Evolutionary conservation across 192 early-diverging fungal species (phyloP).

Genomic region (Backusella psychrophila): DNA sequence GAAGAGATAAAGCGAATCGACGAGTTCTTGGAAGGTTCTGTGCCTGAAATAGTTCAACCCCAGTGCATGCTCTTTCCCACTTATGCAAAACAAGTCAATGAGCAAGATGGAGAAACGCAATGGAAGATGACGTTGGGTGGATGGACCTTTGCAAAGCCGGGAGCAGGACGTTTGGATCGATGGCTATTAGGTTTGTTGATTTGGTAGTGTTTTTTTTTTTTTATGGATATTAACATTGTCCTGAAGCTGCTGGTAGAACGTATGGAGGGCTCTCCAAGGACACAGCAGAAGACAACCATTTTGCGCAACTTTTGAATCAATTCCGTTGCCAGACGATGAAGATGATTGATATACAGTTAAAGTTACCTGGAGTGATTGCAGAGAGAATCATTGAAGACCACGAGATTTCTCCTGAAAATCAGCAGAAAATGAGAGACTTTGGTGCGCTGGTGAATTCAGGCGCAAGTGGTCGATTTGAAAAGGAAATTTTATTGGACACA

Average conservation of each 20-base stretch:
- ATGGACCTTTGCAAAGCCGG: slow-evolving; percentile 30
- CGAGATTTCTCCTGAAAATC: neutral
- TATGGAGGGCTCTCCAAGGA: slow-evolving; percentile 22
- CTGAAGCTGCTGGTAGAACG: slow-evolving; percentile 21
- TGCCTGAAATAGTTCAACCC: slow-evolving; percentile 6
- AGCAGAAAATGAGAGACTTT: slow-evolving; percentile 14
- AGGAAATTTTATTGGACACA: slow-evolving; percentile 8
- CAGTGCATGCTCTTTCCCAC: slow-evolving; percentile 36
- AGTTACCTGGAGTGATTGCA: slow-evolving; percentile 11
- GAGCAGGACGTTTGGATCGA: slow-evolving; percentile 15
- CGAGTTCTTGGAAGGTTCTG: neutral
- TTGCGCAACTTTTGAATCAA: slow-evolving; percentile 23
- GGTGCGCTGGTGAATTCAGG: slow-evolving; percentile 18
- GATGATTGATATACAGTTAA: slow-evolving; percentile 14
- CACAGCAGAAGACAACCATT: slow-evolving; percentile 20
- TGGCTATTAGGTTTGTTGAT: slow-evolving; percentile 23
- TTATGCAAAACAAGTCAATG: slow-evolving; percentile 20
- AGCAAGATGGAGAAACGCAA: neutral
- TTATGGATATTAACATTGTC: neutral
- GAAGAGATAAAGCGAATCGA: slow-evolving; percentile 10
- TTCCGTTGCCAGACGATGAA: slow-evolving; percentile 25
- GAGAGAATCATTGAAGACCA: slow-evolving; percentile 2
- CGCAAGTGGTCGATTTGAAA: slow-evolving; percentile 25
- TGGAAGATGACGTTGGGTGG: slow-evolving; percentile 28
- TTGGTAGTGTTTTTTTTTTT: neutral